phyloP scores from a whole-genome alignment of 2,329 filamentous ascomycete species.

The Colletotrichum sojae region DNA sequence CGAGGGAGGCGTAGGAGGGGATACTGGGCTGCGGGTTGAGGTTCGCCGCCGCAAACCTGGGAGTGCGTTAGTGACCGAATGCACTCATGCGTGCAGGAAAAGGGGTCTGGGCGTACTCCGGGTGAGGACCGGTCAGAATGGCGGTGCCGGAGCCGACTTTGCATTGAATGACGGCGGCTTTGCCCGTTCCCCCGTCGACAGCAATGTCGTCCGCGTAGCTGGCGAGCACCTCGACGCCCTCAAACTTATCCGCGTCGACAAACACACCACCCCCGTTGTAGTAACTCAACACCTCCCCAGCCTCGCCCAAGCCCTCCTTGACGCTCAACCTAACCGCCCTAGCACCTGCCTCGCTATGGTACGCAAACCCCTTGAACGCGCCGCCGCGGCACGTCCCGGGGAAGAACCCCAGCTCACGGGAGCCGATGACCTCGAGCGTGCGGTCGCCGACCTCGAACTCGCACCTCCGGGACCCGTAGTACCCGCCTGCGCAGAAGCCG shows the following conservation, averaged over 20 bases:
- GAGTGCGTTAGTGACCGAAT: neutral
- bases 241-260: constrained; percentile 78
- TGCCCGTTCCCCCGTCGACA: constrained; percentile 80
- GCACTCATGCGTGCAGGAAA: no score
- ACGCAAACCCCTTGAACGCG: constrained; percentile 91
- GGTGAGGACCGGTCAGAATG: constrained; percentile 89
- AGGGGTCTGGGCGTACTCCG: constrained; percentile 74
- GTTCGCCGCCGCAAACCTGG: constrained; percentile 86
- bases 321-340: constrained; percentile 79
- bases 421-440: constrained; percentile 86
- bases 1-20: constrained; percentile 77
- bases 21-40: constrained; percentile 77
- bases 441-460: constrained; percentile 89
- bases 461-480: constrained; percentile 85
- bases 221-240: constrained; percentile 85
- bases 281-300: constrained; percentile 78
- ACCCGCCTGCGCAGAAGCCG: constrained; percentile 94
- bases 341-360: constrained; percentile 89
- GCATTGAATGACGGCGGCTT: constrained; percentile 87
- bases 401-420: constrained; percentile 89
- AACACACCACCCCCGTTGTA: constrained; percentile 97
- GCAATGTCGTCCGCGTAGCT: constrained; percentile 81
- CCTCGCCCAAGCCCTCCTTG: constrained; percentile 63
- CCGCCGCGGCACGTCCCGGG: constrained; percentile 88
- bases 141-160: constrained; percentile 85